Percentiles rank a stretch among this genome's conserved stretches.
These are phyloP conservation scores for Tylopilus cervinicoccineus DNA, from an alignment of 768 basidiomycete species.

Conservation along the genomic window DNA sequence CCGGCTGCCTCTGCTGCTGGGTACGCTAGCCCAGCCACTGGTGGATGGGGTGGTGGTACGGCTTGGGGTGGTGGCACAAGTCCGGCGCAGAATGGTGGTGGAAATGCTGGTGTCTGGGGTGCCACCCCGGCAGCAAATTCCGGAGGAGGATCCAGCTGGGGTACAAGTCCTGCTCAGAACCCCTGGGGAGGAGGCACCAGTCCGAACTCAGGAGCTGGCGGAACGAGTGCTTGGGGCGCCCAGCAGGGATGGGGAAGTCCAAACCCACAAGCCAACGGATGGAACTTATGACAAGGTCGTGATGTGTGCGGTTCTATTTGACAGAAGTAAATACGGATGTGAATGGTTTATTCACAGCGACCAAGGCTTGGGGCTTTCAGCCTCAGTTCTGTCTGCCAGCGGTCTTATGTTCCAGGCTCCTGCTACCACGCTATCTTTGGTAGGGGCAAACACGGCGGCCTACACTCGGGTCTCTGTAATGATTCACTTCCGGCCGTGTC, in stretches of 20 bases:
- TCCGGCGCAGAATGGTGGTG: slow-evolving; percentile 23
- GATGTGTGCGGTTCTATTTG: not conserved
- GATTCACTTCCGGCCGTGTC: too few relatives aligned
- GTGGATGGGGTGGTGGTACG: slow-evolving; percentile 28
- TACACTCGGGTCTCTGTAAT: too few relatives aligned
- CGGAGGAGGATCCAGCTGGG: slow-evolving; percentile 24
- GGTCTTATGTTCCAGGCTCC: too few relatives aligned
- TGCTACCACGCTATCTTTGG: too few relatives aligned
- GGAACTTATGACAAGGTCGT: slow-evolving; percentile 36
- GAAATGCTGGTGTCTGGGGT: slow-evolving; percentile 16
- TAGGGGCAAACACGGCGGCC: too few relatives aligned
- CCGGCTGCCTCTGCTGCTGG: slow-evolving; percentile 30
- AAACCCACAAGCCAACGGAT: slow-evolving; percentile 48
- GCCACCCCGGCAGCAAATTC: slow-evolving; percentile 27
- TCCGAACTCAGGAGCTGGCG: slow-evolving; percentile 22
- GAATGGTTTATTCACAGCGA: not conserved
- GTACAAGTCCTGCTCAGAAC: slow-evolving; percentile 32
- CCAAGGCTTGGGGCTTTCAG: too few relatives aligned
- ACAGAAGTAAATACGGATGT: not conserved
- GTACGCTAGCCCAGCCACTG: slow-evolving; percentile 28
- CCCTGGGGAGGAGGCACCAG: slow-evolving; percentile 38
- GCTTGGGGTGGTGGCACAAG: slow-evolving; percentile 26
- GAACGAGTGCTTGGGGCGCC: slow-evolving; percentile 24
- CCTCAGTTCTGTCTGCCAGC: too few relatives aligned
- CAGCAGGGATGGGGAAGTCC: slow-evolving; percentile 50